Evolutionary conservation across 352 stramenopile genomes (phyloP).

Genomic region (Phytophthora sp.): DNA sequence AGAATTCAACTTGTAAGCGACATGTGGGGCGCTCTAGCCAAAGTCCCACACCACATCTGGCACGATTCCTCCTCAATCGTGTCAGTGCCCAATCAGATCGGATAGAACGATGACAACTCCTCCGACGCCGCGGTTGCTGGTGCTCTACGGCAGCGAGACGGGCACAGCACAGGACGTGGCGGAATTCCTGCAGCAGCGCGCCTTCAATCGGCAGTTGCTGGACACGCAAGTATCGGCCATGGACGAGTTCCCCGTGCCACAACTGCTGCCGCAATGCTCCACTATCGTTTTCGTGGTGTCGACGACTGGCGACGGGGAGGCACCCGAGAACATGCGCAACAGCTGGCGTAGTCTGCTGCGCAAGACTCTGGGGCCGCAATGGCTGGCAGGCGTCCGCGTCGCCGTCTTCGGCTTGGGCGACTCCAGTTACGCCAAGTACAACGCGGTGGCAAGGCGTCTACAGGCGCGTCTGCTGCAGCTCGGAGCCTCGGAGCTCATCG

Average conservation of each 20-base stretch:
- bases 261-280: conserved; percentile 55
- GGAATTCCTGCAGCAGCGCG: conserved; percentile 74
- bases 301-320: conserved; percentile 93
- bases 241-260: conserved; percentile 68
- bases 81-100: conserved; percentile 21
- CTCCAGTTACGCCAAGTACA: conserved; percentile 12
- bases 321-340: conserved; percentile 90
- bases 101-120: conserved; percentile 6
- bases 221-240: conserved; percentile 64
- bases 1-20: no score
- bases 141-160: conserved; percentile 93
- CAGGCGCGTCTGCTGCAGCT: conserved; percentile 88
- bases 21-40: no score
- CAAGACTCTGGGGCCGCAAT: conserved; percentile 76
- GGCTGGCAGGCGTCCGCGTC: conserved; percentile 71
- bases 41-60: not conserved
- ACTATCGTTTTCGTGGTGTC: conserved; percentile 91
- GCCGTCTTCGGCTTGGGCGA: conserved; percentile 91
- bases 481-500: conserved; percentile 72
- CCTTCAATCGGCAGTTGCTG: conserved; percentile 60
- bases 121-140: conserved; percentile 54
- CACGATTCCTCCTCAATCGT: not conserved
- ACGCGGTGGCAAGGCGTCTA: conserved; percentile 74
- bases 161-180: conserved; percentile 89
- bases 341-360: conserved; percentile 88